Evolutionary conservation across 2,329 filamentous ascomycete genomes (phyloP).

Genomic region (Fusarium protoensiforme): DNA sequence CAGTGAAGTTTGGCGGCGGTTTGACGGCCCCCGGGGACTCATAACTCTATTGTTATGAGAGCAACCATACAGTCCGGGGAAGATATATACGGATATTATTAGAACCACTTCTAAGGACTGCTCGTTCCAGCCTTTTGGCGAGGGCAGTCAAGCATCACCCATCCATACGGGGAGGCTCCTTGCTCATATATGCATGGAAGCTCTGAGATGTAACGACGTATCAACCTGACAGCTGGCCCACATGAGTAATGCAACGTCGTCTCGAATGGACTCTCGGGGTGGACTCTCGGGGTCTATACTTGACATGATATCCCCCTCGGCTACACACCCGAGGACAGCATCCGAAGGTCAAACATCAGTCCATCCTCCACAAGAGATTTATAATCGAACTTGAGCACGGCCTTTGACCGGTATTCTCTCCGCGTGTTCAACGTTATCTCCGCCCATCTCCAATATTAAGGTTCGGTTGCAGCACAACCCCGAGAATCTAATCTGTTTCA

Average conservation of each 20-base stretch:
- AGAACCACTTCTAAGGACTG: neutral
- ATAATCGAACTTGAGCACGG: neutral
- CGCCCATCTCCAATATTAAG: neutral
- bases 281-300: neutral
- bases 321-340: neutral
- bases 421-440: neutral
- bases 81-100: neutral
- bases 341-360: no score
- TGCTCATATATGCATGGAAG: neutral
- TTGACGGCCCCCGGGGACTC: neutral
- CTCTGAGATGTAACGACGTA: neutral
- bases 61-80: neutral
- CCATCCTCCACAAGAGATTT: neutral
- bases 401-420: neutral
- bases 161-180: neutral
- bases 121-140: neutral
- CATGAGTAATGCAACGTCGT: neutral
- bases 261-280: neutral
- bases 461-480: neutral
- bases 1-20: neutral
- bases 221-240: neutral
- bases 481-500: neutral
- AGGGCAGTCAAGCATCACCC: neutral
- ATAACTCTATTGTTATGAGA: neutral
- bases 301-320: neutral